Evolutionary conservation across 2,329 filamentous ascomycete genomes (phyloP), one percentile per base, ranked within the genome.

Genomic region (Paecilomyces sp.): DNA sequence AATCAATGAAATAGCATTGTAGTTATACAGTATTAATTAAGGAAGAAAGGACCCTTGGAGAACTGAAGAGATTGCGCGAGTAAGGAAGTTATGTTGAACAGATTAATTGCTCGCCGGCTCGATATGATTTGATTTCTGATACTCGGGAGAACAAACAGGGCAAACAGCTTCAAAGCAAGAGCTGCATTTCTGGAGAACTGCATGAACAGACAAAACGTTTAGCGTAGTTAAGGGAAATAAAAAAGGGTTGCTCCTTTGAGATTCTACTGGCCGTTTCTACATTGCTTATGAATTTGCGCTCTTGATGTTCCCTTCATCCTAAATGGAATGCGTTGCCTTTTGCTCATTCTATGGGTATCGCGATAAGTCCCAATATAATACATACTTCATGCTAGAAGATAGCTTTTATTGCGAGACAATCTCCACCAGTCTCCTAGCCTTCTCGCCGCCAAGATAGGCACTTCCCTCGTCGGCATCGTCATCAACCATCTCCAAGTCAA

Each of bases 401-500:
- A 47, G 8, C 8, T 47, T 47, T 9, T 47, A 47, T 47, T 64
- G 62, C 56, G 65, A 57, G 55, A 71, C 67, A 63, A 71, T 58
- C 56, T 70, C 70, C 34, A 78, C 65, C 60, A 79, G 73, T 28
- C 72, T 71, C 60, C 63, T 69, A 36, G 74, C 71, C 62, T 74
- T 77, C 53, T 65, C 67, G 4, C 76, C 75, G 56, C 77, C 75
- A 18, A 78, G 61, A 64, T 79, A 79, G 58, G 77, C 75, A 28
- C 71, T 69, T 25, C 75, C 74, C 61, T 77, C 67, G 53, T 70
- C 67, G 24, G 72, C 70, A 0, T 75, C 75, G 52, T 76, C 72
- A 54, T 75, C 75, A 2, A 72, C 72, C 30, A 74, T 64, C 60
- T 77, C 75, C 58, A 79, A 61, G 58, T 78, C 78, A 53, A 93